Base-by-base conservation (phyloP, 129 eudicot genomes). In the Escallonia rubra region DNA sequence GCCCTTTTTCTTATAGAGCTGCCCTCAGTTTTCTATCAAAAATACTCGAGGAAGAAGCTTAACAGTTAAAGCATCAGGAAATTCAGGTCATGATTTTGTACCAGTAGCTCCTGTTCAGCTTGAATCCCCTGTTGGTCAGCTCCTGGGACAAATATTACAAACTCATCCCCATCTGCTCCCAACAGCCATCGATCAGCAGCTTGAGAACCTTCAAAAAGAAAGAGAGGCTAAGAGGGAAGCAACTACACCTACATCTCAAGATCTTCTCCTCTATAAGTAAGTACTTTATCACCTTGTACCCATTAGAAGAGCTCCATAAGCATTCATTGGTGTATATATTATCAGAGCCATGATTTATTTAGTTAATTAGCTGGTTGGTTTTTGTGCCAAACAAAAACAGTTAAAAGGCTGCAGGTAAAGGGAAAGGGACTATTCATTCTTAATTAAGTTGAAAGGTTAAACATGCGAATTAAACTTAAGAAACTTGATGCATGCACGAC, bases 111-210 rank as follows among this genome's bases (percentile, higher is more conserved):
- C 99, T 61, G 79, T 83, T 77, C 76, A 83, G 69, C 83, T 94
- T 10, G 89, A 94, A 75, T 85, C 99, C 43, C 84, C 99, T 5
- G 85, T 79, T 79, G 99, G 99, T 48, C 93, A 87, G 79, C 86
- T 94, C 45, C 82, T 94, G 85, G 84, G 74, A 38, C 88, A 90
- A 72, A 85, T 94, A n/a, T 48, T 86, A 75, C 92, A 82, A 72
- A 87, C 83, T 52, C 93, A 94, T 68, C 97, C 96, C 15, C 97
- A 90, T 81, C 83, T 89, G 12, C 88, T 87, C 69, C 90, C 91
- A 64, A 89, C 92, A 63, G 83, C 99, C 74, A 79, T 88, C 64
- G 97, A 90, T 67, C 97, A 94, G 73, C 97, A 89, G 82, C 99
- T 94, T 40, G 96, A 94, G 81, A 79, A 72, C 66, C 88, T 94